These are phyloP conservation scores for Auxenochlorella protothecoides DNA, from an alignment of 139 green algal species.

Conservation along the genomic window DNA sequence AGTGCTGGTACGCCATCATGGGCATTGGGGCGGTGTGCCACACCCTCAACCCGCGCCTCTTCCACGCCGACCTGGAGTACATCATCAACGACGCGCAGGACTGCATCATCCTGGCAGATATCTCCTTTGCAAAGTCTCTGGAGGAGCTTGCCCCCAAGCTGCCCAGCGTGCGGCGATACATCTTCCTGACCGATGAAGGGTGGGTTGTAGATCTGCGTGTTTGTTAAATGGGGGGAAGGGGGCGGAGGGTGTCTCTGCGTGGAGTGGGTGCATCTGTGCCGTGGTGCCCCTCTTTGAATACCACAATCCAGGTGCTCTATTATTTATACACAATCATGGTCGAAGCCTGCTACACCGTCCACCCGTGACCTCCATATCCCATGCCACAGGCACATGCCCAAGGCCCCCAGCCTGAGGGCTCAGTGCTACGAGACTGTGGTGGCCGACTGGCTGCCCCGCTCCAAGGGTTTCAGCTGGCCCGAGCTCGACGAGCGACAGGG, in stretches of 20 bases:
- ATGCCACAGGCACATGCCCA: too few species aligned
- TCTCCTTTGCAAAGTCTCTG: conserved; percentile 38
- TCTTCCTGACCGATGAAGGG: conserved; percentile 42
- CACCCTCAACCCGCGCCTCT: conserved; percentile 56
- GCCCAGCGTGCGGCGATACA: conserved; percentile 23
- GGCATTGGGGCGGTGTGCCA: conserved; percentile 55
- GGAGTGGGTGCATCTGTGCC: too few species aligned
- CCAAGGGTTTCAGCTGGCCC: too few species aligned
- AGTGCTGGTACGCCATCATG: conserved; percentile 63
- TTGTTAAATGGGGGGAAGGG: background rate
- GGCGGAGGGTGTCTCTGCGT: background rate
- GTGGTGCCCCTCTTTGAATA: too few species aligned
- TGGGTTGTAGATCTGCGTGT: background rate
- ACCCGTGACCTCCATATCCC: too few species aligned
- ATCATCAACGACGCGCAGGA: conserved; percentile 46
- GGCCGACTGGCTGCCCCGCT: too few species aligned
- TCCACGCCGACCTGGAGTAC: conserved; percentile 43
- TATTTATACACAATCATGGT: too few species aligned
- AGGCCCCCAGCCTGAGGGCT: too few species aligned
- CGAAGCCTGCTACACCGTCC: too few species aligned
- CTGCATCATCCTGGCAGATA: conserved; percentile 38
- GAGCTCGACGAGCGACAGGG: conserved; percentile 4
- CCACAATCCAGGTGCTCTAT: too few species aligned
- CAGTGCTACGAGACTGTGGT: too few species aligned
- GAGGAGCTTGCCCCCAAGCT: conserved; percentile 27